Evolutionary conservation across 371 early-diverging fungal species (phyloP), one percentile per base, ranked within the genome.

Genomic region (Zychaea mexicana): DNA sequence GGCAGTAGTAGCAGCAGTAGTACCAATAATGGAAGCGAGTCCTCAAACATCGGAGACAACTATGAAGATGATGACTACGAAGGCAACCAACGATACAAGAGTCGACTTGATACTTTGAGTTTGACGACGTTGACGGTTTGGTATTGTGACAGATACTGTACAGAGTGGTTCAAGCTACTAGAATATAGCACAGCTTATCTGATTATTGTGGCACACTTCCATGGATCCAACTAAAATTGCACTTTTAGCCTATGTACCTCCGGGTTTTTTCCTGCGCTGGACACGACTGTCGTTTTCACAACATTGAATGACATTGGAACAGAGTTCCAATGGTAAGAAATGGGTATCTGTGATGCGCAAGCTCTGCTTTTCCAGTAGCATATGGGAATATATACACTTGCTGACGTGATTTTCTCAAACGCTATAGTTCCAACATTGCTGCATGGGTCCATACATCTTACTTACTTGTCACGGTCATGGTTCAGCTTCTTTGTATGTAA

Each of bases 371-470:
- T n/a, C n/a, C n/a, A n/a, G n/a, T n/a, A n/a, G n/a, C n/a, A n/a
- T n/a, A n/a, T n/a, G n/a, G n/a, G n/a, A n/a, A n/a, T n/a, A n/a
- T n/a, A n/a, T n/a, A n/a, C n/a, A n/a, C n/a, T n/a, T n/a, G n/a
- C n/a, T n/a, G n/a, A n/a, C n/a, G n/a, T n/a, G n/a, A n/a, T n/a
- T n/a, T n/a, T n/a, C n/a, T n/a, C n/a, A n/a, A n/a, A n/a, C n/a
- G n/a, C n/a, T 42, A 32, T 67, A 77, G 78, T 19, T 70, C 79
- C 17, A 76, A 79, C 57, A 60, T 76, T 21, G 66, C 77, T 1
- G 83, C 91, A 0, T 93, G 92, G 93, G 83, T 93, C 21, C 82
- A 85, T 32, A 89, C 88, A 0, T 81, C 91, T 5, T 92, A 91
- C 62, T 67, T 93, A 75, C 72, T 94, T 30, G 88, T 91, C 22